These are phyloP conservation scores for Alternaria sp. DNA, from an alignment of 2,329 filamentous ascomycete genomes.

Conservation along the genomic window DNA sequence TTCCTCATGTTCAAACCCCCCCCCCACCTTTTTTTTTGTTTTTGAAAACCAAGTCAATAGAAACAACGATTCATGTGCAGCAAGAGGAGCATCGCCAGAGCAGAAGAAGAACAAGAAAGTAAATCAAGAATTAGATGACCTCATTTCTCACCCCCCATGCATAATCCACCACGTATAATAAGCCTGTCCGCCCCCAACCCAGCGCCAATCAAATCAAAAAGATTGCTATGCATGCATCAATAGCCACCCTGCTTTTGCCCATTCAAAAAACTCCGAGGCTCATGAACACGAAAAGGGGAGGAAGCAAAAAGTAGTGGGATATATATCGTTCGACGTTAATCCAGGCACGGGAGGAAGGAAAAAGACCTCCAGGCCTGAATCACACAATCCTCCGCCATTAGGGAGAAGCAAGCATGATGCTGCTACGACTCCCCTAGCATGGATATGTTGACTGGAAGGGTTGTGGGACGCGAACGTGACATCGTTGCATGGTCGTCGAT, in stretches of 20 bases:
- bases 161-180: slow-evolving; percentile 12
- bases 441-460: neutral
- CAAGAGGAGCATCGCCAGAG: too few relatives aligned
- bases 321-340: neutral
- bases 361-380: neutral
- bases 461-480: slow-evolving; percentile 3
- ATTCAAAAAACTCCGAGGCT: slow-evolving; percentile 16
- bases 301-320: neutral
- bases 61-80: too few relatives aligned
- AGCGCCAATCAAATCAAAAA: slow-evolving; percentile 5
- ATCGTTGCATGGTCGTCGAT: slow-evolving; percentile 4
- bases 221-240: slow-evolving; percentile 2
- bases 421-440: neutral
- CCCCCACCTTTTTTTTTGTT: too few relatives aligned
- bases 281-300: slow-evolving; percentile 10
- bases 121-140: slow-evolving; percentile 4
- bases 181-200: neutral
- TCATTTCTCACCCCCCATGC: slow-evolving; percentile 1
- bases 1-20: too few relatives aligned
- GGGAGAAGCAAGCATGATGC: slow-evolving; percentile 2
- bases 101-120: neutral
- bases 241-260: slow-evolving; percentile 12
- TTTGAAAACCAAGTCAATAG: too few relatives aligned
- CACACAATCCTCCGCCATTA: neutral
- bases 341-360: neutral